Base-by-base conservation (phyloP, 345 rosid genomes). In the Gossypium herbaceum region DNA sequence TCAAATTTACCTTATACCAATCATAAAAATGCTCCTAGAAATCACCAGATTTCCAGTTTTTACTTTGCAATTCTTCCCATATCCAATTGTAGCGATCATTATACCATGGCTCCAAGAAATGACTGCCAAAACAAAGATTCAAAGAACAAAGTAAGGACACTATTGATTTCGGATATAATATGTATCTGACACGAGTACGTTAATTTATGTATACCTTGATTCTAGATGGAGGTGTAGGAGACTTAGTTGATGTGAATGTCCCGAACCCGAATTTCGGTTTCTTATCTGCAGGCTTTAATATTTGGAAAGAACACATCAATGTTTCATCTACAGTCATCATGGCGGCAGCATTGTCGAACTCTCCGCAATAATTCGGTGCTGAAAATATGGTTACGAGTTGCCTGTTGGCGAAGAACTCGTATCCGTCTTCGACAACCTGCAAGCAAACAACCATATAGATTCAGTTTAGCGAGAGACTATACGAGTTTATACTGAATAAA, bases 391-490 rank as follows among this genome's bases (percentile, higher is more conserved):
- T 94, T 64, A 94, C 88, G 0, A 94, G 94, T 79, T 87, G 81
- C 77, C 86, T 83, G 69, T 85, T 79, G 25, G 92, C 96, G 43
- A 92, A 94, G 81, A 94, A 90, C 84, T 94, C 94, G 29, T 82
- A 94, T 72, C 98, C 98, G 61, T 94, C 97, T 86, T 94, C 92
- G 76, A 92, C 94, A 55, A 94, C 98, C 97, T 91, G 88, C 75
- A 75, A 77, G 55, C n/a, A 15, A 12, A 76, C 17, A 47, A 48
- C 2, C 2, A 11, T 56, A 56, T 56, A 56, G 60, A 56, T 20
- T 56, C 60, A 1, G 58, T 19, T 34, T 19, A 25, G 44, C 78
- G 47, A 81, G 27, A 56, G 60, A 20, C 60, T 19, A 20, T 20
- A 52, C 7, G 19, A 8, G n/a, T 52, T 52, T 52, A 15, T 51